These are phyloP conservation scores for Phaeosphaeriaceae sp. DNA, from an alignment of 2,329 filamentous ascomycete genomes.

Conservation along the genomic window DNA sequence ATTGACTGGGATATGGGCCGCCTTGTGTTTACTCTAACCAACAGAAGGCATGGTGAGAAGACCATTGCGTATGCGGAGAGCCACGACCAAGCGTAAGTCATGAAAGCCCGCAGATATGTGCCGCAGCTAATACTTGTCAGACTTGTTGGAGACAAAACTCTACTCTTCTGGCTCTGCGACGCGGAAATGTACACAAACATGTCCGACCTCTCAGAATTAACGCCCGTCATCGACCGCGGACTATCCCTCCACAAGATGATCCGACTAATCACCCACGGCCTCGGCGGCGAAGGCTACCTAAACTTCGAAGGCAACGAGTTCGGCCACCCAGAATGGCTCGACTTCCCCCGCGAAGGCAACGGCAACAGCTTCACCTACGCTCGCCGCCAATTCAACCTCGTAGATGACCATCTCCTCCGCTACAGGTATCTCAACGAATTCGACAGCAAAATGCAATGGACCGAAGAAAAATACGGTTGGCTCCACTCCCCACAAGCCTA, in stretches of 20 bases:
- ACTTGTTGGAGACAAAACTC: conserved; percentile 92
- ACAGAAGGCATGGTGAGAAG: conserved; percentile 94
- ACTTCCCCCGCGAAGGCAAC: conserved; percentile 94
- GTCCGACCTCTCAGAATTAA: conserved; percentile 84
- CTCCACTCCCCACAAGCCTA: conserved; percentile 84
- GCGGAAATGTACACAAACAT: conserved; percentile 98
- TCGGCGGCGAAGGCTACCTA: conserved; percentile 95
- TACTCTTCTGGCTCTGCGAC: conserved; percentile 98
- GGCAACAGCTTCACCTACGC: conserved; percentile 94
- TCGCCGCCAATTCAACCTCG: conserved; percentile 88
- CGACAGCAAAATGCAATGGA: conserved; percentile 87
- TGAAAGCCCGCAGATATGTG: not conserved
- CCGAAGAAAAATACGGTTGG: conserved; percentile 91
- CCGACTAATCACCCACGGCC: conserved; percentile 84
- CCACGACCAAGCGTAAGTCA: conserved; percentile 91
- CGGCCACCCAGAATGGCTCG: conserved; percentile 97
- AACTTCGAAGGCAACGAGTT: conserved; percentile 99
- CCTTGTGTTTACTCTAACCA: conserved; percentile 86
- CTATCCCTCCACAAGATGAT: conserved; percentile 98
- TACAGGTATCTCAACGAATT: conserved; percentile 95
- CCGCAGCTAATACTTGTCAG: conserved; percentile 54
- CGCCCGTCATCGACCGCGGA: conserved; percentile 85
- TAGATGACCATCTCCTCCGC: conserved; percentile 82
- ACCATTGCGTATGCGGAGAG: conserved; percentile 97
- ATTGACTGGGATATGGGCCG: conserved; percentile 88